phyloP scores from a whole-genome alignment of 2,329 filamentous ascomycete genomes.

The Venturia nashicola region DNA sequence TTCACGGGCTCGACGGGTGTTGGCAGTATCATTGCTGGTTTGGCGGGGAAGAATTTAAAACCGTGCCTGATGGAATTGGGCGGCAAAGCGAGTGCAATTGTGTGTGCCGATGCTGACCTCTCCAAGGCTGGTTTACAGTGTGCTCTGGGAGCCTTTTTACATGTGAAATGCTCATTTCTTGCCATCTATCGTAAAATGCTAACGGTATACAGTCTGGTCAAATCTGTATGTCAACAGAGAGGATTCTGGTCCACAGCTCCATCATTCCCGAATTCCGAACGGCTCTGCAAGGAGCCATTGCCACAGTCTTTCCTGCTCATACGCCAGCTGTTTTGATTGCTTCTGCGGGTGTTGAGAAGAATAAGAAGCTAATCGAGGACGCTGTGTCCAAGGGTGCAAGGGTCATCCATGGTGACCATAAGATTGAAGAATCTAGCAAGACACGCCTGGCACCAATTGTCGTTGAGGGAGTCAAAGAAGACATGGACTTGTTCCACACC shows the following conservation, averaged over 20 bases:
- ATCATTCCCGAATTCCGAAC: slow-evolving; percentile 24
- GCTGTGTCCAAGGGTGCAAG: slow-evolving; percentile 9
- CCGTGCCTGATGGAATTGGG: slow-evolving; percentile 31
- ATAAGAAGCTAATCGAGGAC: slow-evolving; percentile 13
- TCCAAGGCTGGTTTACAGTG: slow-evolving; percentile 27
- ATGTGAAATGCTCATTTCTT: slow-evolving; percentile 8
- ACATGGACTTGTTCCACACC: slow-evolving; percentile 22
- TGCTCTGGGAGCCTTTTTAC: slow-evolving; percentile 21
- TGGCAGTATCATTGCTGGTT: slow-evolving; percentile 27
- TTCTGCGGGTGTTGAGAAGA: slow-evolving; percentile 13
- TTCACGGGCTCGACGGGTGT: slow-evolving; percentile 29
- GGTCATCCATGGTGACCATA: slow-evolving; percentile 9
- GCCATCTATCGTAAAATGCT: slow-evolving; percentile 16
- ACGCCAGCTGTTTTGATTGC: slow-evolving; percentile 3
- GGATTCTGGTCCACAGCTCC: slow-evolving; percentile 26
- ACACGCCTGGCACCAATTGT: slow-evolving; percentile 17
- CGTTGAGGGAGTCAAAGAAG: slow-evolving; percentile 21
- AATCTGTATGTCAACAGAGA: slow-evolving; percentile 24
- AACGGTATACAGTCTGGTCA: slow-evolving; percentile 19
- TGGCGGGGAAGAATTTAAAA: slow-evolving; percentile 30
- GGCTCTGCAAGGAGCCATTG: slow-evolving; percentile 19
- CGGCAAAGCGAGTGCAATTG: slow-evolving; percentile 32
- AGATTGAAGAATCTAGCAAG: not conserved
- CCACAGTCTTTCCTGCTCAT: not conserved
- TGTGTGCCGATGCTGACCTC: slow-evolving; percentile 32